Evolutionary conservation across 192 early-diverging fungal genomes (phyloP), one percentile per base, ranked within the genome.

Genomic region (Gorgonomyces haynaldii): DNA sequence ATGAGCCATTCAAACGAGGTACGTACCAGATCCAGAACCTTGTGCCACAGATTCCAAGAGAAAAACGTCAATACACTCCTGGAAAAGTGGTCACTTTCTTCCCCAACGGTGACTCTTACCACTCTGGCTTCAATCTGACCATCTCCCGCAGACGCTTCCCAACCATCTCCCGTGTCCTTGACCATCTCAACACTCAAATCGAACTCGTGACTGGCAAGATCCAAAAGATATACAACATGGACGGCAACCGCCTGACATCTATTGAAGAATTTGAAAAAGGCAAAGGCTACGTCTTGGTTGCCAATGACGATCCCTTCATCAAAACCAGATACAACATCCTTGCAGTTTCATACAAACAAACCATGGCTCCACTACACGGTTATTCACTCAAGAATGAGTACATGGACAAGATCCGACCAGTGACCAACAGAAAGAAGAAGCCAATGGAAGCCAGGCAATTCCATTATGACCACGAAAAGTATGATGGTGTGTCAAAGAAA

Each of bases 31-130:
- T 45, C n/a, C 30, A 40, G 1, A 47, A 64, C 32, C 50, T 49
- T 16, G 24, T 15, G 16, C 31, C 15, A 15, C 51, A 13, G 21
- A 32, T 25, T 7, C 20, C 41, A 41, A 10, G n/a, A 41, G 37
- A 16, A 15, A 54, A 41, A 23, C 28, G 42, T 21, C 12, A 59
- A 17, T 4, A 30, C 9, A 9, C 29, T 34, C 8, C 10, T 3
- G 29, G 30, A 37, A 44, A 29, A 23, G 20, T 19, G 53, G 55
- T 61, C 2, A 67, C 54, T 3, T 67, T 70, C 43, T 74, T 61
- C 41, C 71, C 71, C 12, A 74, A 74, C 41, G 72, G 72, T 0
- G 72, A 74, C 39, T 19, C 57, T 10, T 65, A 73, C 31, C 65
- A 75, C 37, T 59, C 38, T 39, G 72, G 72, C 7, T 62, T 54